These are phyloP conservation scores for Neurospora tetraspora DNA, from an alignment of 495 filamentous ascomycete species.

Conservation along the genomic window DNA sequence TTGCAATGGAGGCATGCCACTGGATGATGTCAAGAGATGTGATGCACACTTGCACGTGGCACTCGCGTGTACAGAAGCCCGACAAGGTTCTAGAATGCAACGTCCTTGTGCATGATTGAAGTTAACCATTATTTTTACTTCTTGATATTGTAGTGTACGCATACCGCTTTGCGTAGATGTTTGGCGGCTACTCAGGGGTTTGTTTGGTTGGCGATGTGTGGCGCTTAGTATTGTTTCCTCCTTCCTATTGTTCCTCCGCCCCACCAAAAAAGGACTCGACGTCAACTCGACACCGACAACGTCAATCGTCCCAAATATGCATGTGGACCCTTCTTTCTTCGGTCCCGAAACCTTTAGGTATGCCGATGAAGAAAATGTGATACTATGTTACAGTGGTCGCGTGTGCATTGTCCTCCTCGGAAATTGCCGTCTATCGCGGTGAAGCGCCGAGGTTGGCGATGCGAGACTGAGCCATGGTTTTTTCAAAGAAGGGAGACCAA, in stretches of 20 bases:
- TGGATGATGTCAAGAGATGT: not conserved
- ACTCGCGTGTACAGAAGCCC: not conserved
- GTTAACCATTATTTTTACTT: not conserved
- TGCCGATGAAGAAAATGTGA: not conserved
- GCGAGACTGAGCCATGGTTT: not conserved
- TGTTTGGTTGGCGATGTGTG: not conserved
- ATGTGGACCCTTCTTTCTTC: not conserved
- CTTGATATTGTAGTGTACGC: not conserved
- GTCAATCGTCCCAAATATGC: not conserved
- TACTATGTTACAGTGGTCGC: not conserved
- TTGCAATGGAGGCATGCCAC: not conserved
- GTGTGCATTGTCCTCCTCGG: not conserved
- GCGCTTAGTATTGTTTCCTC: slow-evolving; percentile 18
- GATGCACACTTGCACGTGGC: not conserved
- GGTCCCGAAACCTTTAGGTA: not conserved
- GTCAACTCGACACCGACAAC: not conserved
- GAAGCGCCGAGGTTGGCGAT: not conserved
- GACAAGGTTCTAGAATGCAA: not conserved
- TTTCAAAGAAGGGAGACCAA: not conserved
- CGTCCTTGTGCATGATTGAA: not conserved
- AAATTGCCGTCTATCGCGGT: not conserved
- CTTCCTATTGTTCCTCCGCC: slow-evolving; percentile 21
- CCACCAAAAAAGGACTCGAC: not conserved
- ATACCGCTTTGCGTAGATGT: not conserved
- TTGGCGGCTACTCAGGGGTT: not conserved